phyloP scores from a whole-genome alignment of 2,329 filamentous ascomycete species.

The Penicillium sp. region DNA sequence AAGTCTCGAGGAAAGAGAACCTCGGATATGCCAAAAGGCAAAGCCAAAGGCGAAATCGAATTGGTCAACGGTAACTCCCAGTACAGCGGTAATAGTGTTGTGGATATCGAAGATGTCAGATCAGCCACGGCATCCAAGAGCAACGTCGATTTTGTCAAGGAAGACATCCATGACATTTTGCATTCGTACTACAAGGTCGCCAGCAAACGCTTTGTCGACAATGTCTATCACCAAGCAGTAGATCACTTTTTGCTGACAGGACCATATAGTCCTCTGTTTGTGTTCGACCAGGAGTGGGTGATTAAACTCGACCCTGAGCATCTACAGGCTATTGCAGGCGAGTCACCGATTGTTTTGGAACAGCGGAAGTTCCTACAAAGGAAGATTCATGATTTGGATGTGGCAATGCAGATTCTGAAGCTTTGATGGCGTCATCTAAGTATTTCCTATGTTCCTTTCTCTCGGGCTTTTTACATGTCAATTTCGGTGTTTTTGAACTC shows the following conservation, averaged over 20 bases:
- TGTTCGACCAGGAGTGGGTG: constrained; percentile 53
- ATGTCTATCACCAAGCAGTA: constrained; percentile 56
- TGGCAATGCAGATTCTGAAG: constrained; percentile 11
- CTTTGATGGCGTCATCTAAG: neutral
- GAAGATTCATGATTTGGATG: constrained; percentile 8
- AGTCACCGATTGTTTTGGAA: constrained; percentile 5
- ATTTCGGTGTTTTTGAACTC: neutral
- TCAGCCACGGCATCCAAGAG: constrained; percentile 6
- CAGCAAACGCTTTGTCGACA: constrained; percentile 60
- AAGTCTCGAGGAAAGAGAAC: constrained; percentile 3
- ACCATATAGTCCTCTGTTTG: constrained; percentile 41
- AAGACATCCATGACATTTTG: constrained; percentile 56
- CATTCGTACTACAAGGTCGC: constrained; percentile 60
- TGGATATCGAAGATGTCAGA: constrained; percentile 6
- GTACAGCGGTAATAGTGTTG: neutral
- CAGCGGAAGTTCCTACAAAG: neutral
- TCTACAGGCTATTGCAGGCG: neutral
- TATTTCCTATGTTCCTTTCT: neutral
- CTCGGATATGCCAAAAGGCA: constrained; percentile 5
- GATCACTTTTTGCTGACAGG: constrained; percentile 53
- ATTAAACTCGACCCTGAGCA: constrained; percentile 35
- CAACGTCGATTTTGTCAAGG: constrained; percentile 7
- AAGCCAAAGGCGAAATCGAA: constrained; percentile 1
- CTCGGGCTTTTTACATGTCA: neutral
- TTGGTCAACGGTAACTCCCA: neutral